phyloP scores from a whole-genome alignment of 2,329 filamentous ascomycete genomes.

The Aspergillus felis region DNA sequence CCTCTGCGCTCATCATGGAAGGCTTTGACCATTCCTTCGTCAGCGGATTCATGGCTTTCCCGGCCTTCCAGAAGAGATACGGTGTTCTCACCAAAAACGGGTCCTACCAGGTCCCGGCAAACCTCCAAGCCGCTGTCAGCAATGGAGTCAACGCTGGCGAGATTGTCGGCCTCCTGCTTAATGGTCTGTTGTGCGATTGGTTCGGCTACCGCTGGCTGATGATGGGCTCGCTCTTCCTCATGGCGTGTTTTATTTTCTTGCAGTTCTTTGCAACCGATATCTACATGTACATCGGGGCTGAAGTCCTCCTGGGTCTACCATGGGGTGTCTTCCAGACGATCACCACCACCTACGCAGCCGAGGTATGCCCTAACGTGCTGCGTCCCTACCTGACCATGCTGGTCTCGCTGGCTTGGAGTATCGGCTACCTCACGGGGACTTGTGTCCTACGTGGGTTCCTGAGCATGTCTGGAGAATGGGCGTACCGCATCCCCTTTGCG shows the following conservation, averaged over 20 bases:
- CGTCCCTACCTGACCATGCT: slow-evolving; percentile 26
- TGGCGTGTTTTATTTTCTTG: slow-evolving; percentile 45
- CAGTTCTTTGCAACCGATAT: slow-evolving; percentile 47
- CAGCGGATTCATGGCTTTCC: slow-evolving; percentile 28
- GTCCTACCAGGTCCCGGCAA: slow-evolving; percentile 22
- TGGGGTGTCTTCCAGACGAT: slow-evolving; percentile 4
- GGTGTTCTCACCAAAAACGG: slow-evolving; percentile 12
- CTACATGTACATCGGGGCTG: slow-evolving; percentile 41
- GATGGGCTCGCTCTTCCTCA: slow-evolving; percentile 35
- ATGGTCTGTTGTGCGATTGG: slow-evolving; percentile 18
- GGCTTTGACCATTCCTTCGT: slow-evolving; percentile 27
- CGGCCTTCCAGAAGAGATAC: slow-evolving; percentile 21
- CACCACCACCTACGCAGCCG: slow-evolving; percentile 16
- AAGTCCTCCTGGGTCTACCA: slow-evolving; percentile 41
- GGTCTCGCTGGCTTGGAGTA: slow-evolving; percentile 34
- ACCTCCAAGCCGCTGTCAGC: slow-evolving; percentile 24
- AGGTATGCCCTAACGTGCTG: slow-evolving; percentile 15
- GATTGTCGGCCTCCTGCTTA: slow-evolving; percentile 24
- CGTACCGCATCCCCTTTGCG: slow-evolving; percentile 31
- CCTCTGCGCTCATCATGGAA: slow-evolving; percentile 21
- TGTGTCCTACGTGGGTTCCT: slow-evolving; percentile 4
- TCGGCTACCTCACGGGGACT: slow-evolving; percentile 12
- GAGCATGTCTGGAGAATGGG: slow-evolving; percentile 10
- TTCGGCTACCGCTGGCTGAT: slow-evolving; percentile 44
- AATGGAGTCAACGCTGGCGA: slow-evolving; percentile 24